These are phyloP conservation scores for Sporothrix inflata DNA, from an alignment of 2,329 filamentous ascomycete genomes.

Conservation along the genomic window DNA sequence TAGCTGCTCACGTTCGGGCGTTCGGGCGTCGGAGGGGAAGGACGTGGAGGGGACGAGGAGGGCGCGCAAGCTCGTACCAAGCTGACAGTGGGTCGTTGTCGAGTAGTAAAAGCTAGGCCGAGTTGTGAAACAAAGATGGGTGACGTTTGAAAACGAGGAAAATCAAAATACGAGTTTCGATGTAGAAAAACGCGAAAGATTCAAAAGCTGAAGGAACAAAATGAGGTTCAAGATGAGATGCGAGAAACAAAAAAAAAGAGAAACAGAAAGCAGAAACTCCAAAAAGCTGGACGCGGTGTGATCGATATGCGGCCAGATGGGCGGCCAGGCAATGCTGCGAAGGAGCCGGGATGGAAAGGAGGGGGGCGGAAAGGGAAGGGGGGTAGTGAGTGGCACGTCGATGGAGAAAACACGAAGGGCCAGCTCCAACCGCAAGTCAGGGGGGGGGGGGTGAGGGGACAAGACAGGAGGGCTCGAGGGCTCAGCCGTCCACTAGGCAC, in stretches of 20 bases:
- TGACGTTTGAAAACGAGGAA: not conserved
- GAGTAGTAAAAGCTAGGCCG: slow-evolving; percentile 3
- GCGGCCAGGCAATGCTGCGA: slow-evolving; percentile 28
- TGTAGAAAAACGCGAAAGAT: not conserved
- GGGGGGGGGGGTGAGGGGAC: not conserved
- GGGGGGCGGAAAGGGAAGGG: slow-evolving; percentile 22
- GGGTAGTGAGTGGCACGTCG: slow-evolving; percentile 22
- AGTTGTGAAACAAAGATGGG: not conserved
- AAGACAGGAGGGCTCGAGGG: slow-evolving; percentile 22
- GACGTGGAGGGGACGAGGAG: slow-evolving; percentile 3
- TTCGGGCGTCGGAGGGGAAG: not conserved
- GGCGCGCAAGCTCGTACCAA: slow-evolving; percentile 16
- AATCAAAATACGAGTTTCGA: not conserved
- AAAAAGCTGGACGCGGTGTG: slow-evolving; percentile 28
- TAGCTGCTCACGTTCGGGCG: not conserved
- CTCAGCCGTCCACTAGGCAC: slow-evolving; percentile 30
- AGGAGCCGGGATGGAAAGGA: slow-evolving; percentile 26
- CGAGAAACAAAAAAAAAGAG: slow-evolving; percentile 13
- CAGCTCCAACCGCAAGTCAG: slow-evolving; percentile 7
- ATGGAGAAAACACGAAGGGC: slow-evolving; percentile 4
- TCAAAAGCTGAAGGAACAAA: not conserved
- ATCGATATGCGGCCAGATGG: slow-evolving; percentile 33
- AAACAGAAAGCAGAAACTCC: slow-evolving; percentile 14
- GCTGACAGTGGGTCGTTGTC: slow-evolving; percentile 21
- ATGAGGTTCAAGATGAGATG: not conserved